Evolutionary conservation across 345 rosid genomes (phyloP), one percentile per base, ranked within the genome.

Genomic region (sweet orange (Citrus sinensis)): DNA sequence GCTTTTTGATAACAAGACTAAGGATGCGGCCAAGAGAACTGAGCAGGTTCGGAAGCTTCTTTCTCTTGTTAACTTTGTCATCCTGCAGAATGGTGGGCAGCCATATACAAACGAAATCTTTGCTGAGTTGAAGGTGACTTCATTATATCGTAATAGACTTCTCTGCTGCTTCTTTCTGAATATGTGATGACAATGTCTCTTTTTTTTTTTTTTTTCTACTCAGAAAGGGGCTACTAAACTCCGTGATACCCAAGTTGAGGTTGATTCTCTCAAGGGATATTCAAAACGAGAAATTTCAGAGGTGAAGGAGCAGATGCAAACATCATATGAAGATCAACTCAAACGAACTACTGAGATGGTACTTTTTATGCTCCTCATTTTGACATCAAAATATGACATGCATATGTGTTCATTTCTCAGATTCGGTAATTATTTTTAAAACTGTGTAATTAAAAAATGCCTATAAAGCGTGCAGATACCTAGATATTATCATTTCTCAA

Each of bases 1-100:
- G 46, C 88, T 91, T 80, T 95, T 95, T 80, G 89, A 95, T 81
- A 95, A 95, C 91, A 95, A 91, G 88, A 92, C 94, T 30, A 82
- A 76, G 61, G 85, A 95, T 78, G 89, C 82, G 76, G 14, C 35
- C 1, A 91, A 88, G 89, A 89, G 82, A 81, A 82, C 64, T 74
- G 79, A 80, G 62, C 97, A 95, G 81, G 89, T 30, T 30, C 0
- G 32, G 32, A 30, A 30, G 32, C 32, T 30, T 30, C 88, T 95
- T 1, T 84, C 90, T 20, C 90, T 89, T 74, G 93, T 93, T 66
- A 85, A 88, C 61, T 63, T 20, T 24, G 87, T 93, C 73, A 83
- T 86, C 37, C 74, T 37, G 11, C 83, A 82, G 68, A 95, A 93
- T 81, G 88, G 85, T 76, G 99, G 97, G 60, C 88, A 78, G 61